Evolutionary conservation across 345 rosid genomes (phyloP), one percentile per base, ranked within the genome.

Genomic region (Euphorbia pulcherrima): DNA sequence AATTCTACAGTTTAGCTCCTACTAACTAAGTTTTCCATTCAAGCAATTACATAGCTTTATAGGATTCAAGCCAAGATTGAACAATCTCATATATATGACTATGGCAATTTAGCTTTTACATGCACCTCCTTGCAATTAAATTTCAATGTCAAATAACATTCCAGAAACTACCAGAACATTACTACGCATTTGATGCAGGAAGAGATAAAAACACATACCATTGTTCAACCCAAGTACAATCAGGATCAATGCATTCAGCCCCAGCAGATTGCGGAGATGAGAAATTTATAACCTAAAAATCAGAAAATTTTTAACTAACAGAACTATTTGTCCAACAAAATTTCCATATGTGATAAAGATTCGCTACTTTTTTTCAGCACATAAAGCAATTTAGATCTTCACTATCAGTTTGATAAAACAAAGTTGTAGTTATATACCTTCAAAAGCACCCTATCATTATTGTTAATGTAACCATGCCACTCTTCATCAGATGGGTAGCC

Each of bases 381-480:
- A 17, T 3, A 3, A 2, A 2, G 37, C 37, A 33, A 33, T 33
- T 33, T 33, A 3, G 7, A 33, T 33, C 37, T 33, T 33, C 37
- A 33, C 7, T 33, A 33, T 7, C 7, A 33, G 37, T 33, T 33
- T 33, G 4, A 2, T 14, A 5, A 1, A 41, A 33, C 8, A 14
- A 47, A 46, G 23, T 60, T 28, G 5, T 8, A 46, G 5, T 7
- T 12, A 27, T 18, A 51, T 44, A 89, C 97, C 99, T 95, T 95
- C 56, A 95, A 92, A 71, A 95, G 97, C 21, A 95, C 94, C 52
- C 98, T 79, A 40, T 95, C 98, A 47, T 76, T 85, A 72, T 90
- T 92, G 56, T 95, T 92, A 52, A 95, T 92, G 77, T 95, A 92
- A 46, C 99, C 97, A 61, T 92, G 92, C 97, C 99, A 95, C 70